Conservation (phyloP, 345 rosid genomes). For the Punica granatum region DNA sequence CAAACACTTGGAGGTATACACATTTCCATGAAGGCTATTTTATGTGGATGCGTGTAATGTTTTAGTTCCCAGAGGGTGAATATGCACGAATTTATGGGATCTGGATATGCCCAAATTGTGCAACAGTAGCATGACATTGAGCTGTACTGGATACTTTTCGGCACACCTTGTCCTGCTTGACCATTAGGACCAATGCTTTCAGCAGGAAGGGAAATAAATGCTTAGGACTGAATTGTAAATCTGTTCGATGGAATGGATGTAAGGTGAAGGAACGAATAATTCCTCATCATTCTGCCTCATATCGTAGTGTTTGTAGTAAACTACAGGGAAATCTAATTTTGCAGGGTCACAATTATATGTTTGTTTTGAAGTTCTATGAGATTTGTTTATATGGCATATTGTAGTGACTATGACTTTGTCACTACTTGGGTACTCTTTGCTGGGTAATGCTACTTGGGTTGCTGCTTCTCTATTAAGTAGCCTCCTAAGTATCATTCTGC, state of each 20-base stretch:
- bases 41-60: neutral
- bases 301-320: neutral
- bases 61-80: neutral
- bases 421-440: neutral
- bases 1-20: constrained; percentile 46
- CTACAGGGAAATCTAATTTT: neutral
- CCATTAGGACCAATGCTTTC: neutral
- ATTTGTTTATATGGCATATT: no score
- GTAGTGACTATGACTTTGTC: no score
- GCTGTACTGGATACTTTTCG: neutral
- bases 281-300: neutral
- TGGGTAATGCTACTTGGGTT: neutral
- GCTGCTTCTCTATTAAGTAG: neutral
- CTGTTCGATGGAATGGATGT: neutral
- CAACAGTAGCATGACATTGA: neutral
- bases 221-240: neutral
- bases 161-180: neutral
- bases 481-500: neutral
- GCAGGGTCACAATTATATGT: neutral
- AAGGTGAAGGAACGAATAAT: neutral
- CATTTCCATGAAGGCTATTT: neutral
- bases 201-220: neutral
- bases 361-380: neutral
- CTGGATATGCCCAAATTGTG: neutral
- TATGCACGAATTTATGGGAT: neutral